Evolutionary conservation across 805 yeast genomes (phyloP).

Genomic region (Myxozyma kluyveri): DNA sequence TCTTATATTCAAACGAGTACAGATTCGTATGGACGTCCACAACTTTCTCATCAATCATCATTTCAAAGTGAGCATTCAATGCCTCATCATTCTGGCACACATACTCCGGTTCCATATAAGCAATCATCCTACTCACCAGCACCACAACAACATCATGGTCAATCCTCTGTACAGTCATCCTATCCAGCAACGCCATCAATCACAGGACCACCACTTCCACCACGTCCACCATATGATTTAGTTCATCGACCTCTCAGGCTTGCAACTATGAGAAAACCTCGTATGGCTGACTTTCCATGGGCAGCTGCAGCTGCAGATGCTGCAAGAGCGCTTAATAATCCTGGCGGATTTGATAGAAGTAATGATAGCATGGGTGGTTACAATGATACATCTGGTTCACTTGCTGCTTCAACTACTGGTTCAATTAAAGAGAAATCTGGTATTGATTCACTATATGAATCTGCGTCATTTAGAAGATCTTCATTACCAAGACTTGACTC

Average conservation of each 20-base stretch:
- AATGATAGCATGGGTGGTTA: neutral
- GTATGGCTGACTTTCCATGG: conserved; percentile 25
- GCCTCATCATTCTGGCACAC: neutral
- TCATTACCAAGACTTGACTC: conserved; percentile 24
- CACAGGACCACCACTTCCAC: conserved; percentile 27
- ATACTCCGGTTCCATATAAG: neutral
- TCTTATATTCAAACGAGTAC: neutral
- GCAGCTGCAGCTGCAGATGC: conserved; percentile 19
- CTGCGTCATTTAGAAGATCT: conserved; percentile 15
- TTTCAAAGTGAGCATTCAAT: conserved; percentile 6
- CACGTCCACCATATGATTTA: conserved; percentile 24
- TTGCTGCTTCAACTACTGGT: neutral
- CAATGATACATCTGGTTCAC: neutral
- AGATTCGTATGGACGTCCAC: conserved; percentile 3
- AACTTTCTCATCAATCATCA: conserved; percentile 11
- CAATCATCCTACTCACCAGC: conserved; percentile 2
- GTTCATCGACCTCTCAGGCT: conserved; percentile 14
- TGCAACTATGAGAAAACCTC: conserved; percentile 16
- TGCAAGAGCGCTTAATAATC: conserved; percentile 6
- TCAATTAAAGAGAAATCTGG: neutral
- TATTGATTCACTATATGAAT: conserved; percentile 21
- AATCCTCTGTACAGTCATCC: conserved; percentile 13
- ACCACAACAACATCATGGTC: conserved; percentile 5
- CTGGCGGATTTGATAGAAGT: neutral
- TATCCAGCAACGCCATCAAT: conserved; percentile 11